Base-by-base conservation (phyloP, 2,329 filamentous ascomycete genomes). In the Beauveria asiatica region DNA sequence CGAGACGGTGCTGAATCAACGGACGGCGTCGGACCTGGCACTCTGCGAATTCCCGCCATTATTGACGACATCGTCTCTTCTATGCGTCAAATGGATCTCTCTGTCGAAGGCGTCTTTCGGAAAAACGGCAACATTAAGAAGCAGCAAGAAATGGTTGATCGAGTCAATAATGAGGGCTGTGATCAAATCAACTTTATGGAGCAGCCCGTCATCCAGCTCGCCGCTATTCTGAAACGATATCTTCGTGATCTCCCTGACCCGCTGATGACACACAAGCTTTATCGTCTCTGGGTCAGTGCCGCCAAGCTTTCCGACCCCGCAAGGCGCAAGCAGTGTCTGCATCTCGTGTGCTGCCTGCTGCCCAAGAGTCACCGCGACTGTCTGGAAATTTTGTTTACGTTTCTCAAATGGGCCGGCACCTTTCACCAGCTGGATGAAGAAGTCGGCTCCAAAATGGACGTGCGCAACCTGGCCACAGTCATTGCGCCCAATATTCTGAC, bases 101-200 rank as follows among this genome's bases (percentile, higher is more conserved):
- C 93, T 1, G 91, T 99, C 1, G 94, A 99, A 74, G 94, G 94
- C 68, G 92, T 99, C 23, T 99, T 99, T 83, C 87, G 94, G 67
- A 99, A 99, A 81, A 99, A 97, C 69, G 94, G 94, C 67, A 99
- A 97, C 73, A 97, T 99, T 76, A 93, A 94, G 73, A 90, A 92
- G 66, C 80, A 97, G 49, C 90, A 89, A 66, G 92, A 96, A 63
- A 80, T 95, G 7, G 87, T 91, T 44, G 90, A 95, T 60, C 80
- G 87, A 67, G 92, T 99, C 64, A 94, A 99, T 72, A 84, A 84
- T 49, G 88, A 91, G 58, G 93, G 91, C 46, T 90, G 89, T 62
- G 91, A 95, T 65, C 84, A 87, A 59, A 87, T 96, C 60, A 92
- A 95, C 70, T 83, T 97, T 68, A 89, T 87, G 68, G 87, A 89